These are phyloP conservation scores for Plasmodium vinckei DNA, from an alignment of 169 alveolate genomes.

Conservation along the genomic window DNA sequence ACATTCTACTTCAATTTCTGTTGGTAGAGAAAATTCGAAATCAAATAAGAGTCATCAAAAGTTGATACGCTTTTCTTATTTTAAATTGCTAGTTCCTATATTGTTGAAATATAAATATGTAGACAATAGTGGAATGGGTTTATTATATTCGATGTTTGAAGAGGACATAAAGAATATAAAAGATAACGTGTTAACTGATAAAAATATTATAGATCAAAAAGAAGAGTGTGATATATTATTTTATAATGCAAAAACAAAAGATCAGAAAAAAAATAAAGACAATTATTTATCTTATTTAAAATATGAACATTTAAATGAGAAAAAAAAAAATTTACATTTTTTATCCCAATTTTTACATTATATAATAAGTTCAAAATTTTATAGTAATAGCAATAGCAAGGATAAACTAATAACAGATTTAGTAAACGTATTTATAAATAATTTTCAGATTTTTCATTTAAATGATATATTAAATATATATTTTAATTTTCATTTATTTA, in stretches of 20 bases:
- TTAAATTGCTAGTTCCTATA: slow-evolving; percentile 35
- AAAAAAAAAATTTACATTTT: slow-evolving; percentile 25
- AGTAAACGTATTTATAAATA: slow-evolving; percentile 3
- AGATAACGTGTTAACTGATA: not conserved
- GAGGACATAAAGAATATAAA: slow-evolving; percentile 20
- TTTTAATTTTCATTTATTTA: slow-evolving; percentile 22
- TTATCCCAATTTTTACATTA: slow-evolving; percentile 22
- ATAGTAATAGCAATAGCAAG: not conserved
- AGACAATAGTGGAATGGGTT: not conserved
- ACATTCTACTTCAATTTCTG: not conserved
- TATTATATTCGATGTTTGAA: slow-evolving; percentile 7
- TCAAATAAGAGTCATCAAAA: not conserved
- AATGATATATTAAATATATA: slow-evolving; percentile 27
- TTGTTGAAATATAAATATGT: slow-evolving; percentile 45
- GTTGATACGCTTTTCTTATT: slow-evolving; percentile 12
- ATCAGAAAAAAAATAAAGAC: slow-evolving; percentile 48
- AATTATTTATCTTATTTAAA: slow-evolving; percentile 50
- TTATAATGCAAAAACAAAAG: slow-evolving; percentile 62
- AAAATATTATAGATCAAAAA: not conserved
- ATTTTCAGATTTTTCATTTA: slow-evolving; percentile 21
- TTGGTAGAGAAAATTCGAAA: not conserved
- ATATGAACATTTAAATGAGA: slow-evolving; percentile 15
- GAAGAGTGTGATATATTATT: slow-evolving; percentile 20
- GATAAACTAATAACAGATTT: slow-evolving; percentile 12
- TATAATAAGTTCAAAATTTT: slow-evolving; percentile 31